Base-by-base conservation (phyloP, 1,139 yeast genomes). In the Blastobotrys malaysiensis region DNA sequence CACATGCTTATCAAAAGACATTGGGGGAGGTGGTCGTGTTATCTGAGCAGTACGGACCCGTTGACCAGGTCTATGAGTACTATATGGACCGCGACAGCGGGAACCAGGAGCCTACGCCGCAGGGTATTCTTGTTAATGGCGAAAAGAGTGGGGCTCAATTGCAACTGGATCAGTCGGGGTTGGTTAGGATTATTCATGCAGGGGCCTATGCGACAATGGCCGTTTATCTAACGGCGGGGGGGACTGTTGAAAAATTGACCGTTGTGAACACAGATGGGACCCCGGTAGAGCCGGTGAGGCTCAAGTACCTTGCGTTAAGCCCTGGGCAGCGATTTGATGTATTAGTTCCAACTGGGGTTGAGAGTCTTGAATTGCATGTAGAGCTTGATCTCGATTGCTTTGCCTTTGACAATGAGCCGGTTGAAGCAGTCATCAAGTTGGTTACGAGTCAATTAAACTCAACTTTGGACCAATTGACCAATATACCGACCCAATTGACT, bases 81-180 rank as follows among this genome's bases (percentile, higher is more conserved):
- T 71, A 86, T 70, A 78, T 74, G 64, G 73, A 77, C 58, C 82
- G 77, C 68, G 86, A 86, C 68, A 93, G 96, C 50, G 87, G 95
- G 1, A 96, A 96, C 56, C 91, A 90, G 44, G 96, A 89, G 70
- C 97, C 97, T 39, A 82, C 88, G 60, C 96, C 96, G 1, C 85
- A 83, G 64, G 55, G 56, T 27, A 65, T 66, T 58, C 85, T 86
- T n/a, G 61, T 66, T 6, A 66, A 68, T 44, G 73, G 73, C 11
- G 52, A 54, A 19, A 58, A 61, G 6, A 54, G 43, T 13, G 43
- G 36, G 16, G 50, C 48, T 14, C 49, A 53, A 54, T 51, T 60
- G 27, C 45, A 54, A 43, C 51, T 50, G 4, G 56, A 59, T 44
- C 58, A 52, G 39, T 54, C 51, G 11, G 60, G 64, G 52, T 59